These are phyloP conservation scores for Fusarium aywerte DNA, from an alignment of 2,329 filamentous ascomycete species.

Conservation along the genomic window DNA sequence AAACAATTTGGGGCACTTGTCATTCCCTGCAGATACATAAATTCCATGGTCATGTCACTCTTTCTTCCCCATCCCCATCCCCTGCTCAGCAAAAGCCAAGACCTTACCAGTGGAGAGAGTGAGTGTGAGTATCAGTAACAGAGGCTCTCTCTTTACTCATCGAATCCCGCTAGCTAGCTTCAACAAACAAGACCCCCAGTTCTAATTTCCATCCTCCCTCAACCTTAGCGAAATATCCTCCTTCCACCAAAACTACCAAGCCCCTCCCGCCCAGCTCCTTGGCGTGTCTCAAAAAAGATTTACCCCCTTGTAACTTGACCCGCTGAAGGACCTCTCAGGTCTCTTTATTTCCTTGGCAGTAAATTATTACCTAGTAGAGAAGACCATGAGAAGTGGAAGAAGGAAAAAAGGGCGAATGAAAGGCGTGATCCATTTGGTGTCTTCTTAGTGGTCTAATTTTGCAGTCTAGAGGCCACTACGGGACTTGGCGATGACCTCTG, in stretches of 20 bases:
- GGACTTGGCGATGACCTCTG: slow-evolving; percentile 40
- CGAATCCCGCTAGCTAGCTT: neutral
- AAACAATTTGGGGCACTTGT: neutral
- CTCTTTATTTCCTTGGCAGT: neutral
- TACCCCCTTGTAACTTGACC: neutral
- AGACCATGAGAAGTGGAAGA: neutral
- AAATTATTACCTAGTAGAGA: neutral
- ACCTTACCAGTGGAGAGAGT: neutral
- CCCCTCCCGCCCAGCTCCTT: slow-evolving; percentile 33
- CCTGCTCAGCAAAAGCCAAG: neutral
- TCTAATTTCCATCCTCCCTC: slow-evolving; percentile 15
- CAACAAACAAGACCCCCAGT: neutral
- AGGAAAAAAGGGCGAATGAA: neutral
- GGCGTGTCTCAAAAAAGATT: slow-evolving; percentile 22
- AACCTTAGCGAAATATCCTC: slow-evolving; percentile 12
- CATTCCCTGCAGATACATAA: neutral
- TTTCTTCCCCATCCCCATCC: no score
- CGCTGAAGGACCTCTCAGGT: neutral
- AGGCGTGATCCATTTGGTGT: neutral
- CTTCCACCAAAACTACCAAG: slow-evolving; percentile 21
- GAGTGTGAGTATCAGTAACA: no score
- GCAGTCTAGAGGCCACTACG: slow-evolving; percentile 1
- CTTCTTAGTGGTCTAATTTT: slow-evolving; percentile 21
- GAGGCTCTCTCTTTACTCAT: neutral
- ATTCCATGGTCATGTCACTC: no score